Conservation (phyloP, 768 basidiomycete species). For the Daedalea quercina region DNA sequence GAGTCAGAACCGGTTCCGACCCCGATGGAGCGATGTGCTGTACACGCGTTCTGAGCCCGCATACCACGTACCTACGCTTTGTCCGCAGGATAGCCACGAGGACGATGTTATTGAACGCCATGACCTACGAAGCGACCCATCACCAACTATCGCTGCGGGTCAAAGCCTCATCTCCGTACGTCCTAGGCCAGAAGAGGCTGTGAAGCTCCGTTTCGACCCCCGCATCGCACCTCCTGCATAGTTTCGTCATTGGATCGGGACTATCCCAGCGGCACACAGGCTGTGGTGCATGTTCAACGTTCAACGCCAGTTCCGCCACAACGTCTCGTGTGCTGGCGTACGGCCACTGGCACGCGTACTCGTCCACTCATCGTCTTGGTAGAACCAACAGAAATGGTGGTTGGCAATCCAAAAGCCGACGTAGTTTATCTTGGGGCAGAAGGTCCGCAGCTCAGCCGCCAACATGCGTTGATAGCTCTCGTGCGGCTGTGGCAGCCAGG, state of each 20-base stretch:
- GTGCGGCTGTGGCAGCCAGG: constrained; percentile 27
- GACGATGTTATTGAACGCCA: not conserved
- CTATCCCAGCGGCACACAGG: not conserved
- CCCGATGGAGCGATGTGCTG: not conserved
- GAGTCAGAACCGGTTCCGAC: not conserved
- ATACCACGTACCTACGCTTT: not conserved
- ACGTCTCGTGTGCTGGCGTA: constrained; percentile 2
- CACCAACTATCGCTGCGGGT: not conserved
- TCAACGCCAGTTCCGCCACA: constrained; percentile 17
- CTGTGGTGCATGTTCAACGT: not conserved
- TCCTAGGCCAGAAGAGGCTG: constrained; percentile 2
- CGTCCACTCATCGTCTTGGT: constrained; percentile 18
- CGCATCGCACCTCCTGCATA: not conserved
- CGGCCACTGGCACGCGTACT: constrained; percentile 8
- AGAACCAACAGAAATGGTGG: constrained; percentile 19
- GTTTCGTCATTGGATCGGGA: not conserved
- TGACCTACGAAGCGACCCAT: not conserved
- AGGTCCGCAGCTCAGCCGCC: constrained; percentile 32
- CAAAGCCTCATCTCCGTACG: not conserved
- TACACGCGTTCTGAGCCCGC: not conserved
- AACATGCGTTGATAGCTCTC: constrained; percentile 28
- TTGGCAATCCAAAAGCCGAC: constrained; percentile 28
- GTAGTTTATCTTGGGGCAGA: constrained; percentile 27
- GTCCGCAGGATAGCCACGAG: constrained; percentile 1
- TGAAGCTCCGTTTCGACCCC: constrained; percentile 4